Evolutionary conservation across 2,329 filamentous ascomycete species (phyloP), one percentile per base, ranked within the genome.

Genomic region (Colletotrichum caudatum): DNA sequence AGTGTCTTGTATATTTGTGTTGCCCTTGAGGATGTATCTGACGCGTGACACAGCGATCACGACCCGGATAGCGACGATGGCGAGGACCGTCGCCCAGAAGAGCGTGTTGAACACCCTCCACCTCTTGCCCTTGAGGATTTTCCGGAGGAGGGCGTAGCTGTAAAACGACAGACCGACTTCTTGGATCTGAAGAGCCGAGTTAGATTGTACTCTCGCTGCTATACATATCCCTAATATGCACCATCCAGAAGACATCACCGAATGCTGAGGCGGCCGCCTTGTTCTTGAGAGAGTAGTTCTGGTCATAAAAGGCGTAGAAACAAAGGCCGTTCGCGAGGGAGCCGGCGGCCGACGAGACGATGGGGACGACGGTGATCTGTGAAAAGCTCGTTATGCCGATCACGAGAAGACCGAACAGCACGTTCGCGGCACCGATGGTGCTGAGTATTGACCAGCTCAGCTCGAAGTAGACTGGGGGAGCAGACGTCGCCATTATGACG

Each of bases 21-120:
- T 72, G 1, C 70, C 75, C 8, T 74, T 71, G 2, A 81, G 20
- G 11, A 83, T 79, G 48, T 77, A 77, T 8, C 73, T 74, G 3
- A 78, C 75, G 35, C 83, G 76, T 1, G 76, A 74, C 5, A 77
- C 74, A 16, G 80, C 76, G 51, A 84, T 83, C 18, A 76, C 73
- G 12, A 84, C 75, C 57, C 88, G 85, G 50, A 90, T 83, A 0
- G 84, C 78, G 2, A 80, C 77, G 48, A 90, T 87, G 12, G 88
- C 80, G 1, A 84, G 80, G 46, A 91, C 80, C 73, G 91, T 88
- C 4, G 84, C 85, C 73, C 89, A 91, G 74, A 91, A 87, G 5
- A 91, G 82, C 4, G 78, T 77, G 50, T 85, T 82, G 70, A 89
- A 89, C 4, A 86, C 79, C 2, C 81, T 77, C 72, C 79, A 78